A percentile compares a stretch with the other conserved stretches of the same genome.
phyloP scores from a whole-genome alignment of 2,329 filamentous ascomycete species.

The Apiospora malaysiana region DNA sequence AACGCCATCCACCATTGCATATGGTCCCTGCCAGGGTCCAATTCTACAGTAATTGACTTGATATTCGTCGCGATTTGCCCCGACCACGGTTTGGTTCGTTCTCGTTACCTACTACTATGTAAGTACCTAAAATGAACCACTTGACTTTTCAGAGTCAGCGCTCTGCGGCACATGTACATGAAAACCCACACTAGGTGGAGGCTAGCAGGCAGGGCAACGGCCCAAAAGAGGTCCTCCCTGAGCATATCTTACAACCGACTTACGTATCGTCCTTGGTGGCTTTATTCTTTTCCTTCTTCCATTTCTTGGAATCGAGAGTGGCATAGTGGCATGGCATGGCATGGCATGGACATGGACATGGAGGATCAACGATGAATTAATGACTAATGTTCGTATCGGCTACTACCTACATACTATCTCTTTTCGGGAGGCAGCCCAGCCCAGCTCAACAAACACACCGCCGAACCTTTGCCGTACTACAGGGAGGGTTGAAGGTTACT shows the following conservation, averaged over 20 bases:
- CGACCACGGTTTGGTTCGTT: not conserved
- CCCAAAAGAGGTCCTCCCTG: constrained; percentile 8
- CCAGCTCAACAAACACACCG: not conserved
- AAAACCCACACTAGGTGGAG: constrained; percentile 12
- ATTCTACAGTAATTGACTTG: not conserved
- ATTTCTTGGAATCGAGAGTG: not conserved
- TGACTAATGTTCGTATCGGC: constrained; percentile 5
- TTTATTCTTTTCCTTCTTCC: not conserved
- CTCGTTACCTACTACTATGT: no score
- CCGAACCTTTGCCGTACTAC: constrained; percentile 1
- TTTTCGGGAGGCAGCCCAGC: not conserved
- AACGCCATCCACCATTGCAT: no score
- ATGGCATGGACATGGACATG: no score
- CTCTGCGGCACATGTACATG: constrained; percentile 4
- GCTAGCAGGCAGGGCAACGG: constrained; percentile 14
- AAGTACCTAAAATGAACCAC: constrained; percentile 5
- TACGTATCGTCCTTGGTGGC: constrained; percentile 13
- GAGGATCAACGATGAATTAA: not conserved
- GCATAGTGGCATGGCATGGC: no score
- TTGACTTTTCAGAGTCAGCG: constrained; percentile 12
- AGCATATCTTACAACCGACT: not conserved
- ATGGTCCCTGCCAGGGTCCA: not conserved
- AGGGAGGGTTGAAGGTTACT: not conserved
- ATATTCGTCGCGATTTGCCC: not conserved
- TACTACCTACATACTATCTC: no score